A percentile compares a stretch with the other conserved stretches of the same genome.
Conservation (phyloP, 345 rosid genomes). For the Cochlearia excelsa region DNA sequence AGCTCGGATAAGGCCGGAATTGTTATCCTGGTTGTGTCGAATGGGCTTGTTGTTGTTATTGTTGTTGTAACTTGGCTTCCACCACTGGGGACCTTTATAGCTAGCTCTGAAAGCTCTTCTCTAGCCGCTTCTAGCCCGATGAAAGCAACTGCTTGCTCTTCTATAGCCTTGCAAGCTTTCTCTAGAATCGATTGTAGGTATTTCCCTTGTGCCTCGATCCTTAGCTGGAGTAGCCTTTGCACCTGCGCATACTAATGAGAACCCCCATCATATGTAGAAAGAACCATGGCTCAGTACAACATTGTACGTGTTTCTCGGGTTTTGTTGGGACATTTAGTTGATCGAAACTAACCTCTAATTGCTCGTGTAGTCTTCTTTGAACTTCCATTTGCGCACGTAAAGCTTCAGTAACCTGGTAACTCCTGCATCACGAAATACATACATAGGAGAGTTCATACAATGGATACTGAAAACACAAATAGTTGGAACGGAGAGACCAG, state of each 20-base stretch:
- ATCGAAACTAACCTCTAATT: slow-evolving; percentile 76
- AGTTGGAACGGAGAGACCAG: slow-evolving; percentile 2
- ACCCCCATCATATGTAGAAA: slow-evolving; percentile 11
- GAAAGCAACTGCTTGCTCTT: slow-evolving; percentile 62
- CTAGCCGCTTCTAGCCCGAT: slow-evolving; percentile 78
- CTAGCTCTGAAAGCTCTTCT: slow-evolving; percentile 82
- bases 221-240: slow-evolving; percentile 73
- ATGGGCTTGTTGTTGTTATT: slow-evolving; percentile 30
- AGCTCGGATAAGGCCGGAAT: slow-evolving; percentile 61
- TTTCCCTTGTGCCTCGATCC: slow-evolving; percentile 87
- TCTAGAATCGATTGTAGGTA: slow-evolving; percentile 84
- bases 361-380: slow-evolving; percentile 87
- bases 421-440: slow-evolving; percentile 43
- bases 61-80: slow-evolving; percentile 11
- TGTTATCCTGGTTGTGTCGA: slow-evolving; percentile 31
- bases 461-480: not conserved
- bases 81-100: slow-evolving; percentile 65
- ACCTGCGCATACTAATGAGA: slow-evolving; percentile 50
- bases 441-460: not conserved
- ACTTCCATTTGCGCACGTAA: slow-evolving; percentile 96
- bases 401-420: slow-evolving; percentile 89
- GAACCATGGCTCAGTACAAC: slow-evolving; percentile 7
- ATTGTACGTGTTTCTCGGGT: not conserved
- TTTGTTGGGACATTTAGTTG: not conserved
- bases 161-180: slow-evolving; percentile 84